Evolutionary conservation across 306 rosid species (phyloP).

Genomic region (Cajanus cajan): DNA sequence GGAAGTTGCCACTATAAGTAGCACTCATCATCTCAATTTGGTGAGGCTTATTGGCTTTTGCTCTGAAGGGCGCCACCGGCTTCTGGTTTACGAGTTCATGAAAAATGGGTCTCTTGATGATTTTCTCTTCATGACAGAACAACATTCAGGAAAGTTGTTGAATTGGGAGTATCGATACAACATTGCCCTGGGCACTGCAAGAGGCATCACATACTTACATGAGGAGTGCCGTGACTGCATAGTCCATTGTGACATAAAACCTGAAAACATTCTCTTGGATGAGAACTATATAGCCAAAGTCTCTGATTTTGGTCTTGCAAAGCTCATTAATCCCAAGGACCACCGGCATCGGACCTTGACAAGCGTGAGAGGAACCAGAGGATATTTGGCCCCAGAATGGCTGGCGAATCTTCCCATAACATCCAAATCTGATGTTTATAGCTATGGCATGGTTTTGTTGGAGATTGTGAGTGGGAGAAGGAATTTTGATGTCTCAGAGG

Average conservation of each 20-base stretch:
- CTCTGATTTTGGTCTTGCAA: conserved; percentile 88
- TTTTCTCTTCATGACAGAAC: conserved; percentile 50
- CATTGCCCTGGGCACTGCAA: conserved; percentile 75
- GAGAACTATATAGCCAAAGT: conserved; percentile 70
- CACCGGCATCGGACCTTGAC: conserved; percentile 64
- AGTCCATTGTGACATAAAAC: conserved; percentile 87
- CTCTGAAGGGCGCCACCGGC: conserved; percentile 83
- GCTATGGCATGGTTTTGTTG: conserved; percentile 83
- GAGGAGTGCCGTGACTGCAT: conserved; percentile 92
- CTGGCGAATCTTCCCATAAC: conserved; percentile 79
- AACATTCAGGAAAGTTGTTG: conserved; percentile 48
- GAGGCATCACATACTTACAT: conserved; percentile 85
- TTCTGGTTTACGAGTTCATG: conserved; percentile 87
- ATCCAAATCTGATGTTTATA: conserved; percentile 71
- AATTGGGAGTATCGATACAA: conserved; percentile 70
- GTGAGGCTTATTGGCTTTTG: conserved; percentile 89
- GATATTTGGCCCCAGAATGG: conserved; percentile 93
- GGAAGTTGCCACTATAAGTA: conserved; percentile 85
- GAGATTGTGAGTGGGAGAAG: conserved; percentile 86
- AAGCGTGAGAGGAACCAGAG: conserved; percentile 79
- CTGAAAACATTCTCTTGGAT: conserved; percentile 84
- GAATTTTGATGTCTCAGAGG: conserved; percentile 67
- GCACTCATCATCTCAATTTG: conserved; percentile 90
- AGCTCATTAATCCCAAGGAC: conserved; percentile 61
- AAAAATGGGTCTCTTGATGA: conserved; percentile 75